Conservation (phyloP, 495 filamentous ascomycete species). For the Daldinia caldariorum region DNA sequence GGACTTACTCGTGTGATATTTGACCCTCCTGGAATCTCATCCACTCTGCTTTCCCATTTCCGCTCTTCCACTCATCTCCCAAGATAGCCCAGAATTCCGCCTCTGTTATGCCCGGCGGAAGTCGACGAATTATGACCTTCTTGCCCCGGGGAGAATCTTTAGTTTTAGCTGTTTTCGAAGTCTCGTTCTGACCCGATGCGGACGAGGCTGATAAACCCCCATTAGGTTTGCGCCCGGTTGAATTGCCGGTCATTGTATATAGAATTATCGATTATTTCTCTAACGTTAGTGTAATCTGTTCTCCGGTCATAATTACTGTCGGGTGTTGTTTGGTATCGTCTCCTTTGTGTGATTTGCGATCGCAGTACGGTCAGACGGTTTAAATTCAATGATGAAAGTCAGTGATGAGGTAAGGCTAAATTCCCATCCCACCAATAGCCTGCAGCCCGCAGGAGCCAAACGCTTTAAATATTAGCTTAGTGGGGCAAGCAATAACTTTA, state of each 20-base stretch:
- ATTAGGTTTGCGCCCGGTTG: constrained; percentile 34
- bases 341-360: neutral
- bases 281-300: neutral
- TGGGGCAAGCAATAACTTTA: neutral
- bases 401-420: constrained; percentile 1
- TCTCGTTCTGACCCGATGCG: constrained; percentile 63
- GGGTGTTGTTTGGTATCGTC: neutral
- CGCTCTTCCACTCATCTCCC: constrained; percentile 84
- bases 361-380: too few species aligned
- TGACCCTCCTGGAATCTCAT: constrained; percentile 81
- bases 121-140: constrained; percentile 84
- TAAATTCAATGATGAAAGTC: neutral
- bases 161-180: constrained; percentile 57
- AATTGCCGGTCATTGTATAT: neutral
- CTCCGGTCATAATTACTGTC: neutral
- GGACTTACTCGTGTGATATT: constrained; percentile 83
- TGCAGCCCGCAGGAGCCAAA: neutral
- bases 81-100: constrained; percentile 76
- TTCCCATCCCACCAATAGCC: neutral
- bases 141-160: constrained; percentile 72
- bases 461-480: neutral
- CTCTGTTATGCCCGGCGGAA: constrained; percentile 87
- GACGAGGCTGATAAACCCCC: constrained; percentile 67
- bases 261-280: neutral
- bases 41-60: constrained; percentile 86